These are phyloP conservation scores for Salix brachista DNA, from an alignment of 345 rosid genomes.

Conservation along the genomic window DNA sequence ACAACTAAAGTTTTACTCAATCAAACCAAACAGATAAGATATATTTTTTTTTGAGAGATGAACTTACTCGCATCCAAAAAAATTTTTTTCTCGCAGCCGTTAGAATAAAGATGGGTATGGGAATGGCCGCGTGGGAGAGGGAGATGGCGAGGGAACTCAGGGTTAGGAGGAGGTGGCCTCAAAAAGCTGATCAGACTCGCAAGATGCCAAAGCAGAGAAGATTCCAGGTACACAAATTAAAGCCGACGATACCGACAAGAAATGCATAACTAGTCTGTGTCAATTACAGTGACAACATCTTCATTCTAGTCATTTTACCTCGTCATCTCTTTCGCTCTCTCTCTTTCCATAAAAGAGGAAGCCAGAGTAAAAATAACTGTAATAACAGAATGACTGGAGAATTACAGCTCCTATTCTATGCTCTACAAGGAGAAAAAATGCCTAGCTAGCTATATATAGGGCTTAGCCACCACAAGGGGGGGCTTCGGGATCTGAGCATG, in stretches of 20 bases:
- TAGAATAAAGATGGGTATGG: background rate
- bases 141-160: background rate
- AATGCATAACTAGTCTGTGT: conserved; percentile 27
- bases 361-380: conserved; percentile 23
- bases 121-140: too few species aligned
- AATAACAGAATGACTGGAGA: conserved; percentile 34
- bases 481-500: conserved; percentile 34
- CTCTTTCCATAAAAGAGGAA: background rate
- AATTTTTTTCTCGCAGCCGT: too few species aligned
- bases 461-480: conserved; percentile 10
- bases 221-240: conserved; percentile 20
- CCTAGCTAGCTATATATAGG: background rate
- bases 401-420: background rate
- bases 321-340: background rate
- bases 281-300: conserved; percentile 19
- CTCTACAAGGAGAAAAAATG: background rate
- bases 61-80: too few species aligned
- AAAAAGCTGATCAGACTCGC: conserved; percentile 4
- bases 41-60: too few species aligned
- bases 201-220: conserved; percentile 28
- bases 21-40: too few species aligned
- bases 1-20: too few species aligned
- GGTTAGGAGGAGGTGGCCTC: conserved; percentile 9
- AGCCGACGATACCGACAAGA: conserved; percentile 14
- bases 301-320: background rate